Base-by-base conservation (phyloP, 1,284 basidiomycete genomes). In the Ustanciosporium gigantosporum region DNA sequence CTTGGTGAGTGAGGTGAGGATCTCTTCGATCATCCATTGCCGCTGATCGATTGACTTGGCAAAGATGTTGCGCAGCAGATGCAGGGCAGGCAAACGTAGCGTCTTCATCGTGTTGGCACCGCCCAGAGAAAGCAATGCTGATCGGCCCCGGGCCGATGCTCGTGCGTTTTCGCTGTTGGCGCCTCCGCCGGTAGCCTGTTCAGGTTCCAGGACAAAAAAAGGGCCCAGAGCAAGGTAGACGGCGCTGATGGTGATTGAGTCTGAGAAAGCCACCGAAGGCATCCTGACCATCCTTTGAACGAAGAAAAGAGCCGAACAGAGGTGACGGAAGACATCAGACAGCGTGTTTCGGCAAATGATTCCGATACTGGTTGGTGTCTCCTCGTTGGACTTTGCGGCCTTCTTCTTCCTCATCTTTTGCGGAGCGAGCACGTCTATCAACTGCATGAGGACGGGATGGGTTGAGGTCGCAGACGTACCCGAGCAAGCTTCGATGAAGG, bases 21-120 rank as follows among this genome's bases (percentile, higher is more conserved):
- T 91, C 78, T 97, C 94, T 76, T 96, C 92, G 17, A 98, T 88
- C 59, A 97, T 94, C 91, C 92, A 96, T 1, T 87, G 85, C 1
- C 94, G 82, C 78, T 98, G 94, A 29, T 88, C 86, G 51, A 89
- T 86, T 65, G 95, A 87, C 57, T 87, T 88, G 6, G 90, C 89
- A 73, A 96, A 97, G 23, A 94, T 87, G 87, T 91, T 70, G 7
- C 53, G 61, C 57, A 96, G 86, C 50, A 94, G 82, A 2, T 86
- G 84, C 31, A 96, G 80, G 0, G 89, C 88, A 66, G 93, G 88
- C 41, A 91, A 80, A 39, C 91, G 82, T 51, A 97, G 76, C 3
- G 86, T 87, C 61, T 88, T 85, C 86, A 94, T 88, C 6, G 82
- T 78, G 16, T 48, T 51, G 27, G 62, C 37, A 8, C 64, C 66